Evolutionary conservation across 495 filamentous ascomycete genomes (phyloP).

Genomic region (Melanomma pulvis-pyrius): DNA sequence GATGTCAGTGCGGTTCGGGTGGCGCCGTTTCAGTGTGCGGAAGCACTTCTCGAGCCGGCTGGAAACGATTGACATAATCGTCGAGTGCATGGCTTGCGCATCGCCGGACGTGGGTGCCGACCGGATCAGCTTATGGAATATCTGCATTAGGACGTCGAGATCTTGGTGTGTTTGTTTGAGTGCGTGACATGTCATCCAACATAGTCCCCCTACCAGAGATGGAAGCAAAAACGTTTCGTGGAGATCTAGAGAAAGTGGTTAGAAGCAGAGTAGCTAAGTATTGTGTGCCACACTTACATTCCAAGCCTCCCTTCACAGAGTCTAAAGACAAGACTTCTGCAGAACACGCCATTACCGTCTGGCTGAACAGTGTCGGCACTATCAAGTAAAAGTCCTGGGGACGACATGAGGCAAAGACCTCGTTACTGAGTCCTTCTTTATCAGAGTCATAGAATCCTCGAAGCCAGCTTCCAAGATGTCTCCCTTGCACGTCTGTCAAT

Average conservation of each 20-base stretch:
- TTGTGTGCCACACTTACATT: conserved; percentile 65
- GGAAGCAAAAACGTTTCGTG: conserved; percentile 89
- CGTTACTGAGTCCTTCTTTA: conserved; percentile 76
- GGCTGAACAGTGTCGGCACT: conserved; percentile 84
- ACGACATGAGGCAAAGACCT: conserved; percentile 86
- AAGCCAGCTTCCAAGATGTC: conserved; percentile 82
- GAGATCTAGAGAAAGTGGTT: conserved; percentile 57
- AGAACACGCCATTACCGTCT: conserved; percentile 76
- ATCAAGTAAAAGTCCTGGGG: conserved; percentile 93
- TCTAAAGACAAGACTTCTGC: conserved; percentile 73
- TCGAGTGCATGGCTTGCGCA: conserved; percentile 75
- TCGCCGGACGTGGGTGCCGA: conserved; percentile 79
- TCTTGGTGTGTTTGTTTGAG: conserved; percentile 62
- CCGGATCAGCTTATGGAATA: conserved; percentile 74
- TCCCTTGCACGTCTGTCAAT: conserved; percentile 71
- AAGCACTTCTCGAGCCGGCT: conserved; percentile 76
- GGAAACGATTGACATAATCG: conserved; percentile 81
- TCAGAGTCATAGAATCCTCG: conserved; percentile 77
- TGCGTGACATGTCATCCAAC: conserved; percentile 79
- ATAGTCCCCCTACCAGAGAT: conserved; percentile 77
- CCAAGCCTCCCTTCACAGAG: conserved; percentile 81
- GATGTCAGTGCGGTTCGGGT: conserved; percentile 69
- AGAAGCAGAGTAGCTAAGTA: conserved; percentile 19
- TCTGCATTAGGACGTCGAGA: conserved; percentile 68
- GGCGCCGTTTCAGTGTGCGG: conserved; percentile 67